Evolutionary conservation across 2,329 filamentous ascomycete species (phyloP).

Genomic region (Septoria petroselini): DNA sequence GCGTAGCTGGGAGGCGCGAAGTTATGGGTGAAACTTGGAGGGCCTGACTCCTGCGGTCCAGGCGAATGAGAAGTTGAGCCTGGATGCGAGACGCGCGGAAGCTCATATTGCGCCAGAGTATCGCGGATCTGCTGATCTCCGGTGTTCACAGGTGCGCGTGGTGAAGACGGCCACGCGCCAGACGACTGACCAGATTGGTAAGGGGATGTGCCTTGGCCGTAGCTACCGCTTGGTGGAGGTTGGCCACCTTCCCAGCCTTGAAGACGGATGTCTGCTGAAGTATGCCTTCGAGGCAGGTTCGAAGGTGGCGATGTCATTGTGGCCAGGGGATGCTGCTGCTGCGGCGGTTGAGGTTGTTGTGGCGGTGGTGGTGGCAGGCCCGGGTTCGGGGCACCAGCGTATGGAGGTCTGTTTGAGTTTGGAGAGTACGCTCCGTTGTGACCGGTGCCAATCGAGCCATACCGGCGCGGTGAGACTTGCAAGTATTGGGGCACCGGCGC

Average conservation of each 20-base stretch:
- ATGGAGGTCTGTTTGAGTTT: slow-evolving; percentile 66
- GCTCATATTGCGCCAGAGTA: slow-evolving; percentile 63
- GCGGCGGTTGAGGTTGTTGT: slow-evolving; percentile 54
- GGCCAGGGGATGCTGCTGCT: slow-evolving; percentile 61
- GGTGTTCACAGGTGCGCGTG: slow-evolving; percentile 45
- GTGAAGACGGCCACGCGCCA: slow-evolving; percentile 65
- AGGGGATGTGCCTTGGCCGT: slow-evolving; percentile 55
- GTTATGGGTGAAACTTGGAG: slow-evolving; percentile 48
- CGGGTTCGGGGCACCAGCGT: slow-evolving; percentile 39
- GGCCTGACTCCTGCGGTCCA: slow-evolving; percentile 46
- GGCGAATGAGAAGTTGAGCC: slow-evolving; percentile 41
- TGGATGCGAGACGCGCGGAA: slow-evolving; percentile 51
- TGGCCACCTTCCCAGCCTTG: slow-evolving; percentile 71
- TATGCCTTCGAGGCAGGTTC: slow-evolving; percentile 79
- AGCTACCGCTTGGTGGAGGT: slow-evolving; percentile 44
- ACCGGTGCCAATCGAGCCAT: slow-evolving; percentile 73
- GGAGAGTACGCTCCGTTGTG: slow-evolving; percentile 62
- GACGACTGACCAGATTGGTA: slow-evolving; percentile 63
- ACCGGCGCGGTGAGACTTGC: slow-evolving; percentile 72
- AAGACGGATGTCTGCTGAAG: slow-evolving; percentile 86
- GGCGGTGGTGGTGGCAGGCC: slow-evolving; percentile 55
- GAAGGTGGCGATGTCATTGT: slow-evolving; percentile 57
- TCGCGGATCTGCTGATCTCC: slow-evolving; percentile 63
- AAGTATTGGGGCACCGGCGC: slow-evolving; percentile 79
- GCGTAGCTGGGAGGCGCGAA: slow-evolving; percentile 52